Percentiles rank a stretch among this genome's conserved stretches.
phyloP scores from a whole-genome alignment of 2,329 filamentous ascomycete species.

The Bertia moriformis region DNA sequence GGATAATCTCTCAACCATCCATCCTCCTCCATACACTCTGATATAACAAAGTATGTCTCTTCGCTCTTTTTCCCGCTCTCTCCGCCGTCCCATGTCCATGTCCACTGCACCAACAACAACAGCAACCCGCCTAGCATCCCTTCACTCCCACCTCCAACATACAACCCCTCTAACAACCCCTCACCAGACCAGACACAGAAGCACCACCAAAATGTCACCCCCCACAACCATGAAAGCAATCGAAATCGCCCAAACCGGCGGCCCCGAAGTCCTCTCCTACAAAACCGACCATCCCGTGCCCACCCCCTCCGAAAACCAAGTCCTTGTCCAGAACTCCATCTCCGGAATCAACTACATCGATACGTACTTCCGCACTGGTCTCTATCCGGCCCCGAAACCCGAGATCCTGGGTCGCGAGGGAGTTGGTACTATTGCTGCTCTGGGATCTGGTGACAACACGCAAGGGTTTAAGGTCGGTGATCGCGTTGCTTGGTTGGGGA shows the following conservation, averaged over 20 bases:
- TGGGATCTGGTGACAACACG: slow-evolving; percentile 33
- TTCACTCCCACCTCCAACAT: not conserved
- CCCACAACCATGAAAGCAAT: slow-evolving; percentile 62
- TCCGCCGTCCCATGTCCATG: too few species aligned
- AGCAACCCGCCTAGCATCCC: not conserved
- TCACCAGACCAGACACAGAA: not conserved
- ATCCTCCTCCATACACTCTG: too few species aligned
- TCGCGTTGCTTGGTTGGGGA: slow-evolving; percentile 54
- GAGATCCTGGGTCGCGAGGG: slow-evolving; percentile 69
- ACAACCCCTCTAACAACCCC: not conserved
- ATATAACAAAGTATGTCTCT: too few species aligned
- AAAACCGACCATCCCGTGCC: slow-evolving; percentile 61
- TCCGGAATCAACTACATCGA: slow-evolving; percentile 83
- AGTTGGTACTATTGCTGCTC: slow-evolving; percentile 53
- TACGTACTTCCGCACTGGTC: slow-evolving; percentile 76
- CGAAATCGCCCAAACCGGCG: slow-evolving; percentile 58
- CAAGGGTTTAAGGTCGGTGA: slow-evolving; percentile 49
- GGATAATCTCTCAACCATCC: too few species aligned
- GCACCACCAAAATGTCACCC: slow-evolving; percentile 22
- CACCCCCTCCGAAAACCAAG: slow-evolving; percentile 47
- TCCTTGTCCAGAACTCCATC: slow-evolving; percentile 69
- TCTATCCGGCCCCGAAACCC: slow-evolving; percentile 62
- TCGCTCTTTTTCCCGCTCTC: too few species aligned
- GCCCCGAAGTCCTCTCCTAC: slow-evolving; percentile 57
- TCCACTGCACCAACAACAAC: not conserved